Evolutionary conservation across 495 filamentous ascomycete species (phyloP).

Genomic region (Ascodesmis nigricans): DNA sequence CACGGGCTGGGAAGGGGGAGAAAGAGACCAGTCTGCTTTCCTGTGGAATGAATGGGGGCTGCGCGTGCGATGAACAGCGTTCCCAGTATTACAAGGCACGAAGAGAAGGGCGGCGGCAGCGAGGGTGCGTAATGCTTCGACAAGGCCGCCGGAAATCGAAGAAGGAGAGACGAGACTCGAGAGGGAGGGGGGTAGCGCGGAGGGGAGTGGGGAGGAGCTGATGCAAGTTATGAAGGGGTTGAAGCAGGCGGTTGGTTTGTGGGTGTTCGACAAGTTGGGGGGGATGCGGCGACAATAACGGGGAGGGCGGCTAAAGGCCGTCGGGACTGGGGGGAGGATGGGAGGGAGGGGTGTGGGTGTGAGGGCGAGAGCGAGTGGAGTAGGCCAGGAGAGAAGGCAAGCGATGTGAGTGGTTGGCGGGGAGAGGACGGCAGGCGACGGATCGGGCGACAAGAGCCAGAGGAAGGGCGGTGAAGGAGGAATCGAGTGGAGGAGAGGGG

Average conservation of each 20-base stretch:
- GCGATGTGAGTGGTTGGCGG: no score
- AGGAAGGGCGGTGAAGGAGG: no score
- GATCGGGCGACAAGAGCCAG: no score
- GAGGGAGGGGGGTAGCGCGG: constrained; percentile 13
- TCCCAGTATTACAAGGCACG: no score
- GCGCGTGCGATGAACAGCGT: no score
- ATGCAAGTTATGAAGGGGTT: constrained; percentile 12
- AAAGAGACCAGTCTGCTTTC: no score
- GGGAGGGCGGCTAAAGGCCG: constrained; percentile 8
- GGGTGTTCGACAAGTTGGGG: constrained; percentile 11
- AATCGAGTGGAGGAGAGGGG: no score
- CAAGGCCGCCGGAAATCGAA: no score
- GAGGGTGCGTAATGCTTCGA: constrained; percentile 4
- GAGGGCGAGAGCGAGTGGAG: not conserved
- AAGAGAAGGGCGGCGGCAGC: constrained; percentile 16
- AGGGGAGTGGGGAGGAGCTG: constrained; percentile 7
- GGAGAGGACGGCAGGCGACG: no score
- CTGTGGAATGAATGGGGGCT: no score
- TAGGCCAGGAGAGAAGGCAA: no score
- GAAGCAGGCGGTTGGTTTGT: constrained; percentile 15
- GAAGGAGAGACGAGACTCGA: constrained; percentile 9
- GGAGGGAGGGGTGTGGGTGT: not conserved
- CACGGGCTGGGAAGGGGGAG: no score
- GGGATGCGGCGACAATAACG: constrained; percentile 2
- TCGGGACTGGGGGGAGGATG: constrained; percentile 1